A percentile compares a stretch with the other conserved stretches of the same genome.
phyloP scores from a whole-genome alignment of 2,329 filamentous ascomycete species.

The Neurospora sp. region DNA sequence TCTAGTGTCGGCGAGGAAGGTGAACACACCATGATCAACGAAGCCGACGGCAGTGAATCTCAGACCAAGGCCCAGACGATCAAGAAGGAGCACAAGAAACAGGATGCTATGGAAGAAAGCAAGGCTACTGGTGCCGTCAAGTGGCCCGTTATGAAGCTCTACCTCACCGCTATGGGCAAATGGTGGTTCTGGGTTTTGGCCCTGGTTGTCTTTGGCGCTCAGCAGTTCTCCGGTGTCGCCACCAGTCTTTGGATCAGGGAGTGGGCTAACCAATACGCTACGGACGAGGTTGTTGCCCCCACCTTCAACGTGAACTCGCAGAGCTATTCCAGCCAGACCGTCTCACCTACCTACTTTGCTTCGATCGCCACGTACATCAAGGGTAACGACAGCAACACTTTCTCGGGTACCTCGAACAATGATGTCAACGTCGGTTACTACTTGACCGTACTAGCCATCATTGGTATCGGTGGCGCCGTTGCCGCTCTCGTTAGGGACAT shows the following conservation, averaged over 20 bases:
- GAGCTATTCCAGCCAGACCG: constrained; percentile 24
- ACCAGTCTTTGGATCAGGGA: constrained; percentile 91
- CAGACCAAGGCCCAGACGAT: constrained; percentile 33
- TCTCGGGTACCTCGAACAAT: constrained; percentile 25
- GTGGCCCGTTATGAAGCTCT: constrained; percentile 74
- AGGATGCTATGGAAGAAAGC: constrained; percentile 55
- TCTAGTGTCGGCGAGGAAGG: constrained; percentile 62
- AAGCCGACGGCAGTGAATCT: constrained; percentile 38
- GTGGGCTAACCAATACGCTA: constrained; percentile 85
- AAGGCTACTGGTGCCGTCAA: constrained; percentile 85
- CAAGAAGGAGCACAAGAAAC: constrained; percentile 37
- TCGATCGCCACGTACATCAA: constrained; percentile 29
- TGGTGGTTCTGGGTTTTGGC: constrained; percentile 92
- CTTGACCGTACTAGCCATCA: constrained; percentile 67
- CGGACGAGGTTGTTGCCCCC: constrained; percentile 23
- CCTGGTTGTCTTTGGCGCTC: constrained; percentile 61
- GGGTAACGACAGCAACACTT: constrained; percentile 27
- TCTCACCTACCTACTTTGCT: constrained; percentile 29
- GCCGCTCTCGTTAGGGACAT: constrained; percentile 75
- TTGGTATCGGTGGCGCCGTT: constrained; percentile 68
- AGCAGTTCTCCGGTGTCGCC: constrained; percentile 77
- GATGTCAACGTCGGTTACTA: constrained; percentile 78
- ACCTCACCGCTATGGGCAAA: constrained; percentile 82
- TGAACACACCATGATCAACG: constrained; percentile 44
- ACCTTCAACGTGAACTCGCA: constrained; percentile 27